Evolutionary conservation across 768 basidiomycete species (phyloP), one percentile per base, ranked within the genome.

Genomic region (Boletus speciosus): DNA sequence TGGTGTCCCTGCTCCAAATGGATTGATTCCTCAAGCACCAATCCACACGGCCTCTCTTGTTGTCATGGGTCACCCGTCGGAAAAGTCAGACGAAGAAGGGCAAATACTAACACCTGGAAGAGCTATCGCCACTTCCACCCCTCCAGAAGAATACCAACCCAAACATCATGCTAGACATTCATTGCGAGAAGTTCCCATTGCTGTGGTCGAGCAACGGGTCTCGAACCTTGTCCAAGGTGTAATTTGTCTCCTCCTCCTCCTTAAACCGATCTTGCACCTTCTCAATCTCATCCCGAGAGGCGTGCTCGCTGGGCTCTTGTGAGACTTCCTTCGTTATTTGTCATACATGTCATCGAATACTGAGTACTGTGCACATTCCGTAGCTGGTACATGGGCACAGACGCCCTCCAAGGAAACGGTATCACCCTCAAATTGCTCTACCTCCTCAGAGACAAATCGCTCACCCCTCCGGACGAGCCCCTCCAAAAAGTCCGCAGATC

Each of bases 381-480:
- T 51, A 88, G 87, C 69, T 94, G 92, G 92, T 94, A 85, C 67
- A 96, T 98, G 90, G 94, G 94, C 14, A 80, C 80, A 34, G 88
- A 90, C 52, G 90, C 90, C 0, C 78, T 98, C 14, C 79, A 78
- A 15, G 81, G 79, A 9, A 95, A 92, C 54, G 91, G 91, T 3
- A 90, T 98, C 52, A 91, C 91, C 0, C 76, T 76, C 56, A 92
- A 90, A 66, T 74, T 95, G 5, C 75, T 91, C 15, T 95, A 84
- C 68, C 83, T 96, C 54, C 70, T 95, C 32, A 80, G 81, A 52
- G 94, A 97, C 68, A 81, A 73, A 34, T 68, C 74, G 1, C 72
- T 90, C 51, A 89, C 84, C 0, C 75, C 83, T 2, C 62, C 68
- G 2, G 61, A 78, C 52, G 88, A 95, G n/a, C 92, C 92, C 0